phyloP scores from a whole-genome alignment of 2,329 filamentous ascomycete genomes.

The Zasmidium citrigriseum region DNA sequence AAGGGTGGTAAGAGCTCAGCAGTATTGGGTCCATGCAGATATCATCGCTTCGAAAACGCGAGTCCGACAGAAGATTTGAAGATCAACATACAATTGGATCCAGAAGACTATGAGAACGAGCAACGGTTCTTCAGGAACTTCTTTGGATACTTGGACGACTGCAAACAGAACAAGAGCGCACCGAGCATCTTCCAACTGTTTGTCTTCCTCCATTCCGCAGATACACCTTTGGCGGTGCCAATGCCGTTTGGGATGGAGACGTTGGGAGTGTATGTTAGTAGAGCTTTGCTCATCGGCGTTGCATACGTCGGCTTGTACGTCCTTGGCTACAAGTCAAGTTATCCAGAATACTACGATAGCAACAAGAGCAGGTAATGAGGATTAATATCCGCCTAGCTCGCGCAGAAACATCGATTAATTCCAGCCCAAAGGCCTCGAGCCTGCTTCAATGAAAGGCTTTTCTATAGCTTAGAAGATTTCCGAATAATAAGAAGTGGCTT shows the following conservation, averaged over 20 bases:
- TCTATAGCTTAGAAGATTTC: no score
- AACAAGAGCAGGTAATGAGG: slow-evolving; percentile 19
- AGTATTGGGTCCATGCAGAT: slow-evolving; percentile 18
- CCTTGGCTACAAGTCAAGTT: slow-evolving; percentile 21
- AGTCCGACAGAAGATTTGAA: slow-evolving; percentile 15
- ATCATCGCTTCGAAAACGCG: slow-evolving; percentile 26
- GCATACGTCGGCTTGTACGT: slow-evolving; percentile 20
- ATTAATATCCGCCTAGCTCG: no score
- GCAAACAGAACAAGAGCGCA: slow-evolving; percentile 16
- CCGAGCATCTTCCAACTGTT: slow-evolving; percentile 25
- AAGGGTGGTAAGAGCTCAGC: slow-evolving; percentile 13
- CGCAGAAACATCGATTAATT: no score
- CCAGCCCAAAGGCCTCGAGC: no score
- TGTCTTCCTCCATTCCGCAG: slow-evolving; percentile 23
- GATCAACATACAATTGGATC: slow-evolving; percentile 24
- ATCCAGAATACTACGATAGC: slow-evolving; percentile 22
- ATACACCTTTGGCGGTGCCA: slow-evolving; percentile 23
- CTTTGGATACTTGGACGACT: slow-evolving; percentile 25
- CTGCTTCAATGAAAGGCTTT: no score
- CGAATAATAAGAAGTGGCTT: no score
- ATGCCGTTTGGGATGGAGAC: slow-evolving; percentile 20
- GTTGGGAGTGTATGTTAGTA: slow-evolving; percentile 20
- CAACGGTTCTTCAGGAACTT: slow-evolving; percentile 24
- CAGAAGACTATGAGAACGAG: slow-evolving; percentile 26
- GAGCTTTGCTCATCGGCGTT: slow-evolving; percentile 18